These are phyloP conservation scores for Pouteria glomerata DNA, from an alignment of 148 eudicot species.

Conservation along the genomic window DNA sequence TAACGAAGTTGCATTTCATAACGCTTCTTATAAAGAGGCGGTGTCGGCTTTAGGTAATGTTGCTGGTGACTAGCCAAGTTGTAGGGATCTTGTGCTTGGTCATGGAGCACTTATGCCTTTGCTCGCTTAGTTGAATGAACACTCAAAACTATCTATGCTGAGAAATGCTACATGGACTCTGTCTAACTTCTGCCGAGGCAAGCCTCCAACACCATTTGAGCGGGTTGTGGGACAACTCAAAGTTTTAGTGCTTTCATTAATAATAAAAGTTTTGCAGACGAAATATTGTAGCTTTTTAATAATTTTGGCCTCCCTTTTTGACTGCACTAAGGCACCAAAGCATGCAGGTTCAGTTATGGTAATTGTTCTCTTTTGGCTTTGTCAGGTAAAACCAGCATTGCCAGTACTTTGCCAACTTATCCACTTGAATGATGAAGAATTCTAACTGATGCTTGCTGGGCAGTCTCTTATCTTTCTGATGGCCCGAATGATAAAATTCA, in stretches of 20 bases:
- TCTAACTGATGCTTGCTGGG: slow-evolving; percentile 94
- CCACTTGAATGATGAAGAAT: slow-evolving; percentile 77
- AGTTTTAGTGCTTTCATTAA: too few species aligned
- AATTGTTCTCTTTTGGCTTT: slow-evolving; percentile 6
- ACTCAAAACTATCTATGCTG: too few species aligned
- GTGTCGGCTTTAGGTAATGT: too few species aligned
- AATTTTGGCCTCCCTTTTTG: not conserved
- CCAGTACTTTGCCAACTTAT: slow-evolving; percentile 76
- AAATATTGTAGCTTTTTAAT: not conserved
- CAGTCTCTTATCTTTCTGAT: slow-evolving; percentile 91
- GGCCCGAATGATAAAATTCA: slow-evolving; percentile 96
- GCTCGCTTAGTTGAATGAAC: too few species aligned
- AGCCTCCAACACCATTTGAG: slow-evolving; percentile 90
- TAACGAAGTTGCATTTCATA: slow-evolving; percentile 1
- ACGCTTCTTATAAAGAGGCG: too few species aligned
- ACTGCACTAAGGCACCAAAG: not conserved
- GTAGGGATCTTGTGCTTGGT: too few species aligned
- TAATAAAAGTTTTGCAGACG: not conserved
- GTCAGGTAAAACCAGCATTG: slow-evolving; percentile 76
- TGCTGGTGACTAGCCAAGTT: too few species aligned
- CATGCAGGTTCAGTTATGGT: slow-evolving; percentile 1
- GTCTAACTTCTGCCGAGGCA: slow-evolving; percentile 89
- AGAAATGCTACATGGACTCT: slow-evolving; percentile 96
- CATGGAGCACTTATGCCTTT: too few species aligned
- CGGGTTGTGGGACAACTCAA: slow-evolving; percentile 34